Base-by-base conservation (phyloP, 23 red algal genomes). In the Cyanidiococcus yangmingshanensis region DNA sequence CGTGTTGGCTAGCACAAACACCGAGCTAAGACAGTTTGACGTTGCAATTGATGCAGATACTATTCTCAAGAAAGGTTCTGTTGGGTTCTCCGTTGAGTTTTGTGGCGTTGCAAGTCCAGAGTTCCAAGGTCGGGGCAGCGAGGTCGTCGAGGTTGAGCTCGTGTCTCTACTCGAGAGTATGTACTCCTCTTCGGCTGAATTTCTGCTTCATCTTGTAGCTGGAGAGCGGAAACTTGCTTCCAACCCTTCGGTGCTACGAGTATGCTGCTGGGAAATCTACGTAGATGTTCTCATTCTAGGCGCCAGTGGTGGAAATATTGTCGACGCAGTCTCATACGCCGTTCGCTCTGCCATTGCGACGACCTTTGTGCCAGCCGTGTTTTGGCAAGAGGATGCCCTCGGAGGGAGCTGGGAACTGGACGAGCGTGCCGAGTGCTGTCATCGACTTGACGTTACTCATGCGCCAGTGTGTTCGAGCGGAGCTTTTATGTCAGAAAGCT, bases 281-380 rank as follows among this genome's bases (percentile, higher is more conserved):
- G 78, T 81, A 1, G 78, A 81, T 30, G 68, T 81, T 3, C 45
- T 81, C 17, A 54, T 81, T 37, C 68, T 81, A 33, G 78, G 68
- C 7, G 59, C 78, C 1, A 35, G 41, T 15, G 63, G 63, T 2
- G 78, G 78, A 36, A 81, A 81, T 32, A 31, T 81, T 50, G 0
- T 81, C 58, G 78, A 81, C 67, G 78, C 78, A 2, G 50, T 57
- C 0, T 63, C 58, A 16, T 40, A 59, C 17, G 78, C 78, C 35
- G 68, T 71, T 18, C 36, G 78, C 15, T 7, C 78, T 0, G 78
- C 78, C 0, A n/a, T 81, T 0, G 40, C 78, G 2, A 81, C 39
- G 30, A 81, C 78, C 40, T 36, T 50, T 29, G 16, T 81, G 37
- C 78, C 78, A 1, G 2, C 37, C n/a, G 78, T 81, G 50, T 17